Evolutionary conservation across 139 green algal genomes (phyloP).

Genomic region (Zygnema cylindricum): DNA sequence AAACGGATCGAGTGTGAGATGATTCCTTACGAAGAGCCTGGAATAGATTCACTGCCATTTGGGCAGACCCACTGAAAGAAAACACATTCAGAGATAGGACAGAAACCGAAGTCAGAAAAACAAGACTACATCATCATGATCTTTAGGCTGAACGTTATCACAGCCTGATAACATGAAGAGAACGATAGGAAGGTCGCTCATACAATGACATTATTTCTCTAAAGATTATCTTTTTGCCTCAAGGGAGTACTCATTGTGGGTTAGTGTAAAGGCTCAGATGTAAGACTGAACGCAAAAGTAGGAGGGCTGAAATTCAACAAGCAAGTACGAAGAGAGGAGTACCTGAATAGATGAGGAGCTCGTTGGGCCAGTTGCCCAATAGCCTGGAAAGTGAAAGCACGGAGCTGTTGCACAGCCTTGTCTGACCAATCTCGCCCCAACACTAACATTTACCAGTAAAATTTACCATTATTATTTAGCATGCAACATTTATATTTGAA

Average conservation of each 20-base stretch:
- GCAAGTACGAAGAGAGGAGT: neutral
- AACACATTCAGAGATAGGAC: no score
- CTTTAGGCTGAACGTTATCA: no score
- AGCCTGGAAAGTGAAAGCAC: slow-evolving; percentile 84
- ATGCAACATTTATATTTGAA: no score
- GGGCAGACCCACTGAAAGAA: slow-evolving; percentile 65
- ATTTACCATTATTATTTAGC: no score
- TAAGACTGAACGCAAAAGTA: neutral
- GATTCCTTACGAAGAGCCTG: slow-evolving; percentile 71
- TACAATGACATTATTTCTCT: no score
- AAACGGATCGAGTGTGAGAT: slow-evolving; percentile 69
- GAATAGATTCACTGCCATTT: slow-evolving; percentile 66
- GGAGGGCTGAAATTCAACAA: neutral
- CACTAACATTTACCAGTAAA: neutral
- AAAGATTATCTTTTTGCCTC: no score
- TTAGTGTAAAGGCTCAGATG: neutral
- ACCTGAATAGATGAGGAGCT: slow-evolving; percentile 66
- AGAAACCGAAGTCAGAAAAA: no score
- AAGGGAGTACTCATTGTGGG: no score
- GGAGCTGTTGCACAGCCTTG: slow-evolving; percentile 63
- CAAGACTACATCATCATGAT: no score
- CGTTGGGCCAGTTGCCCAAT: slow-evolving; percentile 75
- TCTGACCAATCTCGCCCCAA: slow-evolving; percentile 48
- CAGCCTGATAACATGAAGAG: no score
- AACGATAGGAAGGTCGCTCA: no score